Percentiles rank a stretch among this genome's conserved stretches.
These are phyloP conservation scores for Pleurozium schreberi DNA, from an alignment of 225 moss, liverwort and hornwort genomes.

Conservation along the genomic window DNA sequence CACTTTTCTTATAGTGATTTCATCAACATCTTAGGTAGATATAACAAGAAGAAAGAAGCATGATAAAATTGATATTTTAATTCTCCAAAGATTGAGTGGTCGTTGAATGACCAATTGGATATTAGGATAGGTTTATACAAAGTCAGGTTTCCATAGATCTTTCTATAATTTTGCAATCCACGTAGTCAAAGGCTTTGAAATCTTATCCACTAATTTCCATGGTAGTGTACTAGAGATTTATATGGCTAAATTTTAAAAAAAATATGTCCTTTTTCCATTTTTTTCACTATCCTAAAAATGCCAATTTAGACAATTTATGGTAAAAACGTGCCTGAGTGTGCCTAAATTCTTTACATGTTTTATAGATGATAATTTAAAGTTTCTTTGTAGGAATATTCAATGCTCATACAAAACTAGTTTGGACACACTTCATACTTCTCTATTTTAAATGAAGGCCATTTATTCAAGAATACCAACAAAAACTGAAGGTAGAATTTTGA, in stretches of 20 bases:
- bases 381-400: neutral
- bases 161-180: neutral
- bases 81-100: neutral
- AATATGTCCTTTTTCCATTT: too few species aligned
- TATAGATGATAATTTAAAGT: neutral
- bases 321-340: too few species aligned
- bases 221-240: too few species aligned
- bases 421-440: too few species aligned
- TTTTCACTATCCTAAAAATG: neutral
- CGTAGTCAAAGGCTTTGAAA: too few species aligned
- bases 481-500: neutral
- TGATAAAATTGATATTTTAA: neutral
- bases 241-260: too few species aligned
- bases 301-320: neutral
- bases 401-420: neutral
- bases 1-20: too few species aligned
- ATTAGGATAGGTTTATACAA: neutral
- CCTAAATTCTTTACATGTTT: rapidly evolving
- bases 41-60: neutral
- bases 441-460: neutral
- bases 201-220: too few species aligned
- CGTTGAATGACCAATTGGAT: neutral
- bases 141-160: neutral
- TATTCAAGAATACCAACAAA: neutral
- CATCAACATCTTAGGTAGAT: neutral